These are phyloP conservation scores for Aspergillus unguis DNA, from an alignment of 2,329 filamentous ascomycete genomes.

Conservation along the genomic window DNA sequence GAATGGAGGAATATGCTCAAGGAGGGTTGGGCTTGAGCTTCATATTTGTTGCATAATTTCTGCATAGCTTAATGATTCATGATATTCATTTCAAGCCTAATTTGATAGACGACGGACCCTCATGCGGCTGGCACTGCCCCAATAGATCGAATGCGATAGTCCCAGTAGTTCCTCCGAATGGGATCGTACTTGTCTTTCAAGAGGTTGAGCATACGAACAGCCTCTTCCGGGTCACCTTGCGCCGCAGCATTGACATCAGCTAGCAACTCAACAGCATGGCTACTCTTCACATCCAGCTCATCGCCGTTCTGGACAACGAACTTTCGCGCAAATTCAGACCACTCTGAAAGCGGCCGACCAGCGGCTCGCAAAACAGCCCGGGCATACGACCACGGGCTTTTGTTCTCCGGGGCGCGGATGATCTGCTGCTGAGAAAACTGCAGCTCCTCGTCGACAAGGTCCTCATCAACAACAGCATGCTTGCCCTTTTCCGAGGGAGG, in stretches of 20 bases:
- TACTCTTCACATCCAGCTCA: slow-evolving; percentile 51
- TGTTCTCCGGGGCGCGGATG: slow-evolving; percentile 80
- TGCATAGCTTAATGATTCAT: neutral
- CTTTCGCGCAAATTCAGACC: slow-evolving; percentile 53
- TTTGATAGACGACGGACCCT: neutral
- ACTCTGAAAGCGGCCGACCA: slow-evolving; percentile 47
- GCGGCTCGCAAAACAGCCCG: slow-evolving; percentile 70
- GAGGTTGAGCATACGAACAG: slow-evolving; percentile 66
- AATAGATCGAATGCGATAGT: slow-evolving; percentile 62
- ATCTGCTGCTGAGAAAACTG: slow-evolving; percentile 71
- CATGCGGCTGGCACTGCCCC: slow-evolving; percentile 21
- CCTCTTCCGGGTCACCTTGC: slow-evolving; percentile 43
- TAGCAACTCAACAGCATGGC: slow-evolving; percentile 55
- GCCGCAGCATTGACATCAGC: slow-evolving; percentile 45
- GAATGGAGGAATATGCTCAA: slow-evolving; percentile 52
- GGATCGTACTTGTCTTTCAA: slow-evolving; percentile 86
- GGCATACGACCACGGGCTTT: slow-evolving; percentile 91
- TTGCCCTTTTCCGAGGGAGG: slow-evolving; percentile 27
- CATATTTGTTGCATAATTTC: neutral
- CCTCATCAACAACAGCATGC: slow-evolving; percentile 52
- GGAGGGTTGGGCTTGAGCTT: slow-evolving; percentile 33
- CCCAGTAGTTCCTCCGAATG: slow-evolving; percentile 89
- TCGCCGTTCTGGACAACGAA: slow-evolving; percentile 53
- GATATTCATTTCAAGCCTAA: too few species aligned
- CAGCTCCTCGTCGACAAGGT: slow-evolving; percentile 70